phyloP scores from a whole-genome alignment of 257 asterid genomes.

The Vinca minor region DNA sequence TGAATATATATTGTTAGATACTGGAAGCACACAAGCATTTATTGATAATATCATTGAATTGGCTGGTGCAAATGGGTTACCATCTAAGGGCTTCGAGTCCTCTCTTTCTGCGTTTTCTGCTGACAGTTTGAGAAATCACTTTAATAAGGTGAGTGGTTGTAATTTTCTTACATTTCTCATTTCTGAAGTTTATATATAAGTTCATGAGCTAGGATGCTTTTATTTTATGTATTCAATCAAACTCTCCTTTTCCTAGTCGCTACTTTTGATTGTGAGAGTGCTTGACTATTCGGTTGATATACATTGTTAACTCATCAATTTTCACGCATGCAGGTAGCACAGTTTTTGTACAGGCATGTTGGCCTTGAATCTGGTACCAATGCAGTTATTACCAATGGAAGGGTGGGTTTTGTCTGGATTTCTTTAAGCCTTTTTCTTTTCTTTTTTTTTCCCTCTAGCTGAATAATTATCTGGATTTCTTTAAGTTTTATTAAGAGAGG shows the following conservation, averaged over 20 bases:
- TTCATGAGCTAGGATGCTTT: not conserved
- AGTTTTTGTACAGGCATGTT: constrained; percentile 58
- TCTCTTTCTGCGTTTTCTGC: constrained; percentile 51
- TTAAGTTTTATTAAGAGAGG: not conserved
- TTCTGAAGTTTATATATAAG: not conserved
- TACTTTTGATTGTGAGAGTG: not conserved
- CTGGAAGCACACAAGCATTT: constrained; percentile 48
- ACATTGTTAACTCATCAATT: constrained; percentile 17
- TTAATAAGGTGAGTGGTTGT: constrained; percentile 49
- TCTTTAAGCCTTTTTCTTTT: no score
- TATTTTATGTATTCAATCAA: not conserved
- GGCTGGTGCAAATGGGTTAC: constrained; percentile 73
- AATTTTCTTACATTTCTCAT: constrained; percentile 7
- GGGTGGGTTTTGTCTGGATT: constrained; percentile 48
- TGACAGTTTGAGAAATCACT: constrained; percentile 38
- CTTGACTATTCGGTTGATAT: constrained; percentile 2
- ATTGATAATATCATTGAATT: constrained; percentile 55
- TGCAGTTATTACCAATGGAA: constrained; percentile 95
- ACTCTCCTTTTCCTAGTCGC: not conserved
- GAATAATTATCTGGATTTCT: not conserved
- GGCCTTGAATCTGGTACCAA: constrained; percentile 61
- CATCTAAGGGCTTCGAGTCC: constrained; percentile 58
- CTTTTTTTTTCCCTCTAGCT: no score
- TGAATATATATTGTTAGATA: constrained; percentile 41
- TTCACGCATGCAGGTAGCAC: constrained; percentile 56